Base-by-base conservation (phyloP, 129 eudicot species). In the Flaveria linearis region DNA sequence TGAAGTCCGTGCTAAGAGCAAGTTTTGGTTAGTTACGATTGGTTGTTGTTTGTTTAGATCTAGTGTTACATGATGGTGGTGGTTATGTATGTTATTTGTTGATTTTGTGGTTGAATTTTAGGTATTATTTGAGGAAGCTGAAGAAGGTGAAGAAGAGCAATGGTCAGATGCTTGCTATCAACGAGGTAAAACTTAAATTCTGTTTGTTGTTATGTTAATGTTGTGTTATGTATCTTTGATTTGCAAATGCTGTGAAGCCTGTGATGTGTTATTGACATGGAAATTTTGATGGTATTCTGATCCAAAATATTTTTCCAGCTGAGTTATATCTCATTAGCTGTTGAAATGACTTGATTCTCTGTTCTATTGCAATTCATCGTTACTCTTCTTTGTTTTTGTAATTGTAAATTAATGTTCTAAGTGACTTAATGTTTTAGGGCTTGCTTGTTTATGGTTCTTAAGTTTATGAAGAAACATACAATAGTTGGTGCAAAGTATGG, bases 131-230 rank as follows among this genome's bases (percentile, higher is more conserved):
- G 90, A 93, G 98, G 93, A 90, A 91, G 83, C 80, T 90, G 10
- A 93, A 93, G 93, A 93, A 91, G 82, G 98, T 93, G 11, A 91
- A 93, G 90, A 93, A 93, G 86, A 91, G 98, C 80, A 90, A 90
- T 70, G 98, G 97, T 12, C 98, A 93, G 80, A 73, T 93, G 86
- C 98, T 93, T 66, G 96, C 98, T 43, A 93, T 93, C 82, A 93
- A 93, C n/a, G 98, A 93, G 97, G 98, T 93, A 82, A n/a, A 33
- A 0, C 17, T 7, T 9, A 3, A 4, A 14, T 2, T 10, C 4
- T 58, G 1, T 49, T 13, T 15, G 12, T 13, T 69, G 42, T 17
- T 53, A 0, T 11, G 1, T 52, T 9, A n/a, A 39, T 22, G 3
- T n/a, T 63, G 0, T 47, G 3, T 10, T 57, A n/a, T 20, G 6